Evolutionary conservation across 345 rosid genomes (phyloP), one percentile per base, ranked within the genome.

Genomic region (Leavenworthia alabamica): DNA sequence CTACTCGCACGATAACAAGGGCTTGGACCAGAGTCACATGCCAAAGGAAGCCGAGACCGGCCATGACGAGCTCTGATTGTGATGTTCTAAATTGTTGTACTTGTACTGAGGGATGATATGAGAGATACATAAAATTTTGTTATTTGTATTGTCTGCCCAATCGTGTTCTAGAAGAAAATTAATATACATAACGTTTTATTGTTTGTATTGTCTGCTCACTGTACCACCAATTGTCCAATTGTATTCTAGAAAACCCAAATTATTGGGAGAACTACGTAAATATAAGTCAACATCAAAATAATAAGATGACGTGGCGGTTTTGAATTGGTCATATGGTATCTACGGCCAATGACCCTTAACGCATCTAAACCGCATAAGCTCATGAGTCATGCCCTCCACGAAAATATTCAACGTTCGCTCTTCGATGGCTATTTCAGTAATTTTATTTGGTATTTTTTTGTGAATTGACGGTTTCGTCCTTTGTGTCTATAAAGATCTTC

Each of bases 1-100:
- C 44, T 80, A 36, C 74, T 90, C 99, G 27, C 74, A 86, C 1
- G 85, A 83, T 71, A 84, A 90, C 74, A 78, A 75, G 61, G 55
- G 48, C 35, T n/a, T 64, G 11, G 60, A 71, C 47, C 70, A 63
- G 39, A 56, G 29, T 71, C 31, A n/a, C 40, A 32, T 17, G 28
- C 3, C 65, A 28, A 59, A 55, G 17, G 42, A 37, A 13, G 8
- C 42, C 17, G 42, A 37, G 51, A 56, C 57, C 55, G 64, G 58
- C 29, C 74, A 62, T 29, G 74, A 70, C 31, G 74, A 70, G 59
- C 74, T 70, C 24, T 69, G 56, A 59, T 41, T 16, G 62, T 44
- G 23, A 31, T 29, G 39, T 29, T 23, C 31, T 1, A 31, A 29
- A 39, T 51, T 55, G 67, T 56, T 63, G 74, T 55, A n/a, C n/a